These are phyloP conservation scores for Leucosporidium scottii DNA, from an alignment of 768 basidiomycete genomes.

Conservation along the genomic window DNA sequence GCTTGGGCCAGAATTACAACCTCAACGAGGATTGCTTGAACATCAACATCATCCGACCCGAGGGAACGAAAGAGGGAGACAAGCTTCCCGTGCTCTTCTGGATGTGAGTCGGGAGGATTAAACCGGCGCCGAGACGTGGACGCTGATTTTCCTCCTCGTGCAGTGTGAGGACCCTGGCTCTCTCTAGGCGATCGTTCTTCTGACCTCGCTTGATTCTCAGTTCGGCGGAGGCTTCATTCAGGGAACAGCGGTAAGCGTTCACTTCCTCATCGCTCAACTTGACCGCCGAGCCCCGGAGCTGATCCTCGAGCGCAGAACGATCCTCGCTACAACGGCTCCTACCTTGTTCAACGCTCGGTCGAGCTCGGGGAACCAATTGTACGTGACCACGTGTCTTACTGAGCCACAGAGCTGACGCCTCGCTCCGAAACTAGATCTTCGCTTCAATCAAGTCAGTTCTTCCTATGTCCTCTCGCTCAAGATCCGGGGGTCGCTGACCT, in stretches of 20 bases:
- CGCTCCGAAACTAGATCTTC: no score
- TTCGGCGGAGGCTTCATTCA: neutral
- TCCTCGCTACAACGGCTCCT: conserved; percentile 21
- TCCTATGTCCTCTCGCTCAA: neutral
- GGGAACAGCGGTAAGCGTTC: neutral
- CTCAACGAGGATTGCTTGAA: conserved; percentile 12
- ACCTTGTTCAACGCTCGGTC: conserved; percentile 17
- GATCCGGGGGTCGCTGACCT: neutral
- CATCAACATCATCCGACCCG: neutral
- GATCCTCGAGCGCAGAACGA: neutral
- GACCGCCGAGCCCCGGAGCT: neutral
- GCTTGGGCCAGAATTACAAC: conserved; percentile 1
- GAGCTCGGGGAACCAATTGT: conserved; percentile 11
- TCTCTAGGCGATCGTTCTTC: no score
- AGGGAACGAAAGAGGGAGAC: neutral
- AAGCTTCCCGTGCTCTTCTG: neutral
- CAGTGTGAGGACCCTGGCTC: no score
- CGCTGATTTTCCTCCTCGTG: neutral
- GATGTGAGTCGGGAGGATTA: neutral
- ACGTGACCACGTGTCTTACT: neutral
- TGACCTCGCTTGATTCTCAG: no score
- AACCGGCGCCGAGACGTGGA: neutral
- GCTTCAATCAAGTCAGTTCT: neutral
- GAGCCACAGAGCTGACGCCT: no score
- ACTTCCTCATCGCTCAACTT: neutral